Evolutionary conservation across 169 alveolate species (phyloP), one percentile per base, ranked within the genome.

Genomic region (Plasmodium cynomolgi): DNA sequence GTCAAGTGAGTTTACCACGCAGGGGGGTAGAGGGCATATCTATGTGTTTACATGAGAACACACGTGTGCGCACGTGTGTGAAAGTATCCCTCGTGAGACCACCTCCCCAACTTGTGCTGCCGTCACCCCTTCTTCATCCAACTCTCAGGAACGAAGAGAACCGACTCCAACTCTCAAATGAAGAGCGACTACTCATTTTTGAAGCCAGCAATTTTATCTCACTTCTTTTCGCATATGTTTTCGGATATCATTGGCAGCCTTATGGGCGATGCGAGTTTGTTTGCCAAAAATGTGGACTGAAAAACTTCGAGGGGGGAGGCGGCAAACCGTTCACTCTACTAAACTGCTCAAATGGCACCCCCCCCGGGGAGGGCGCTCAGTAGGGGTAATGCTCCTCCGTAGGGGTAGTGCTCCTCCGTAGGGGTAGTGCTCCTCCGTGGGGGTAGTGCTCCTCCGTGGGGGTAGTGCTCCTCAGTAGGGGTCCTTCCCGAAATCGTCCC

Each of bases 201-300:
- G 92, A 91, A 79, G 68, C 95, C 95, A 8, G 44, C 95, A 17
- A 81, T 91, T 91, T 58, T 91, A 71, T 91, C 95, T 56, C 92
- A 91, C 83, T 72, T 91, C 62, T 91, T 91, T 81, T 82, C 95
- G 20, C 73, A 72, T 33, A 91, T 91, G 13, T 91, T 91, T 83
- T 81, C 92, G 44, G 95, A 91, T 39, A 72, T 91, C 83, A 91
- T 91, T 91, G 77, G 83, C 13, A 91, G 56, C 33, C 80, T 91
- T 82, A 54, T 79, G 77, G 77, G 83, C 8, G 92, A 91, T 81
- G 62, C 83, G 23, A 58, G 56, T 91, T 50, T 47, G 41, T 73
- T 91, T 71, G 29, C 74, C 37, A 91, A 91, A 91, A 83, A 83
- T 81, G 13, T 90, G 31, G 47, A 81, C 79, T 81, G 37, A 41